These are phyloP conservation scores for Candida hispaniensis DNA, from an alignment of 805 yeast genomes.

Conservation along the genomic window DNA sequence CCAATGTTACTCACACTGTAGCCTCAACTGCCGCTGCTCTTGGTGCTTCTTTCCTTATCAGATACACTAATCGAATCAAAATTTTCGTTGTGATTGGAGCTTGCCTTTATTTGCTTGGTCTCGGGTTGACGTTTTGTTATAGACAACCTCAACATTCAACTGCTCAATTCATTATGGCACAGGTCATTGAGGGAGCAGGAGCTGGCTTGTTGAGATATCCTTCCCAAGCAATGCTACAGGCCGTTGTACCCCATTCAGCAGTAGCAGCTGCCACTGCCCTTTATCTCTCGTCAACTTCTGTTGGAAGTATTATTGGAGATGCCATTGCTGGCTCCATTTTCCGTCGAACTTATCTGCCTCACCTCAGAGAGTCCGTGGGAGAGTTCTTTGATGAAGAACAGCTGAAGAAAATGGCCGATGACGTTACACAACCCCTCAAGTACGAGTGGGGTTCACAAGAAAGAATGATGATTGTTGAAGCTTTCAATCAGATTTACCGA, in stretches of 20 bases:
- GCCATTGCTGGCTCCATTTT: slow-evolving; percentile 62
- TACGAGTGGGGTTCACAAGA: slow-evolving; percentile 16
- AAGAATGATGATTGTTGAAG: slow-evolving; percentile 15
- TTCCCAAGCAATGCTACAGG: slow-evolving; percentile 48
- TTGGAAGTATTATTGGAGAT: slow-evolving; percentile 56
- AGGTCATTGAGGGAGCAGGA: slow-evolving; percentile 58
- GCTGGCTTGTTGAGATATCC: slow-evolving; percentile 64
- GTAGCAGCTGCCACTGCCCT: slow-evolving; percentile 53
- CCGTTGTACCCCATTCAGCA: slow-evolving; percentile 49
- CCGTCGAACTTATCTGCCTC: slow-evolving; percentile 46
- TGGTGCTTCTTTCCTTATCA: slow-evolving; percentile 10
- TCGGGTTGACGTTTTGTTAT: slow-evolving; percentile 49
- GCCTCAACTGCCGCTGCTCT: slow-evolving; percentile 16
- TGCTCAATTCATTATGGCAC: slow-evolving; percentile 53
- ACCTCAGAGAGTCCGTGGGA: slow-evolving; percentile 19
- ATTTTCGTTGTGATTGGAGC: slow-evolving; percentile 51
- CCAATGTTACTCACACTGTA: slow-evolving; percentile 16
- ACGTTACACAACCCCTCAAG: slow-evolving; percentile 14
- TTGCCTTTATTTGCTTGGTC: slow-evolving; percentile 45
- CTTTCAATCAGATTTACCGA: slow-evolving; percentile 17
- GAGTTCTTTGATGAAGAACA: slow-evolving; percentile 3
- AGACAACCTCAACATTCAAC: slow-evolving; percentile 43
- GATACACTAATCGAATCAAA: slow-evolving; percentile 41
- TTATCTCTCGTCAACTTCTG: slow-evolving; percentile 45
- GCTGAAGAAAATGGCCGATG: slow-evolving; percentile 7